Base-by-base conservation (phyloP, 2,329 filamentous ascomycete species). In the Dactylellina leptospora region DNA sequence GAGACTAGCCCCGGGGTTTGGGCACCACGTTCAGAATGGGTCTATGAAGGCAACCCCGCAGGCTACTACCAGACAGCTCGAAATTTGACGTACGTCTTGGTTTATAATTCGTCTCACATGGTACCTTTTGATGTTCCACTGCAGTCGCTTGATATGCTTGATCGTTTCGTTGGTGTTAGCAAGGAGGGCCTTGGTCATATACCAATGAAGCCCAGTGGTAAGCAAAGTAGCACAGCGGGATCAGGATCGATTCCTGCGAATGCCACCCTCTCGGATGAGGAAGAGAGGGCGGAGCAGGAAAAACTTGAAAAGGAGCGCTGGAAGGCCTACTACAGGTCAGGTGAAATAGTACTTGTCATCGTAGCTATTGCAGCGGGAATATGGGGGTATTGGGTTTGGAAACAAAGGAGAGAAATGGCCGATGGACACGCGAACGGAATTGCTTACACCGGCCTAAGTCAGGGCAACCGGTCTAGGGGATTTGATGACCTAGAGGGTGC, bases 101-200 rank as follows among this genome's bases (percentile, higher is more conserved):
- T 97, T 81, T 91, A 96, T 83, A 96, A 99, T 80, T 88, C 92
- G 13, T 96, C 91, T 53, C 95, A 99, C 80, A 99, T 99, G 95
- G 95, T 99, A 0, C 96, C 95, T 0, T 97, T 95, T 78, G 93
- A 99, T 80, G 90, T 90, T 76, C 89, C 93, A 0, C 88, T 92
- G 50, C 89, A 92, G 72, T 90, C 88, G 18, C 87, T 93, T 73
- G 95, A 97, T 79, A 99, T 99, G 95, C 87, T 99, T 13, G 93
- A 99, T 80, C 90, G 95, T 40, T 96, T 99, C 81, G 92, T 97
- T 85, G 87, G 87, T 51, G 91, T 99, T 40, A 92, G 97, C 78
- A 96, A 97, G 75, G 90, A 87, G 76, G 89, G 86, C 77, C 96
- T 97, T 75, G 93, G 93, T 68, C 93, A 91, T 54, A 82, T 83